phyloP scores from a whole-genome alignment of 1,139 yeast genomes.

The Scheffersomyces insectosa region DNA sequence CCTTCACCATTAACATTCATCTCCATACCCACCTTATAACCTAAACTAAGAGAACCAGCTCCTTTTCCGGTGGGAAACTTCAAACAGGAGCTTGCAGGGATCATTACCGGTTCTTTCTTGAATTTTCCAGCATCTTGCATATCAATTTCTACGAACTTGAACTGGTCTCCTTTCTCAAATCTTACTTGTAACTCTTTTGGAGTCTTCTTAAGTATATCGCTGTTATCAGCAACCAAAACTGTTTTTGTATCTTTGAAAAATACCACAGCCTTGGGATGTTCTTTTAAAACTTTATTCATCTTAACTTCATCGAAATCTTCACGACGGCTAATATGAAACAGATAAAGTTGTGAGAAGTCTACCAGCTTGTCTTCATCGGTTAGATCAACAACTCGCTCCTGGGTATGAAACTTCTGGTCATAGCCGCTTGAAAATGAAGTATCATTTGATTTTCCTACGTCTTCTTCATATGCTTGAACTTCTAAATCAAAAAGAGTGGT shows the following conservation, averaged over 20 bases:
- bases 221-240: conserved; percentile 15
- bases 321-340: neutral
- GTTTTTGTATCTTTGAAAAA: conserved; percentile 22
- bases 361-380: neutral
- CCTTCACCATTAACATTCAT: conserved; percentile 2
- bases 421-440: neutral
- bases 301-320: conserved; percentile 7
- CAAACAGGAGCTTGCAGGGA: conserved; percentile 24
- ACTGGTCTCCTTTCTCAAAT: conserved; percentile 3
- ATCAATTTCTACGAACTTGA: conserved; percentile 10
- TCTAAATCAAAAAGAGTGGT: neutral
- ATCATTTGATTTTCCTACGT: neutral
- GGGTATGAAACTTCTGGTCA: neutral
- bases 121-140: neutral
- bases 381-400: neutral
- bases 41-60: conserved; percentile 15
- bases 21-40: conserved; percentile 8
- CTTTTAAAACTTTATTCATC: conserved; percentile 9
- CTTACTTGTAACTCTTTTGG: neutral
- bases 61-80: conserved; percentile 11
- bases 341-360: neutral
- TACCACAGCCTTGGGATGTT: conserved; percentile 16
- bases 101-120: conserved; percentile 8
- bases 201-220: conserved; percentile 5
- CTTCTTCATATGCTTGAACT: neutral